Percentiles rank a stretch among this genome's conserved stretches.
Evolutionary conservation across 2,329 filamentous ascomycete species (phyloP).

Genomic region (Lachnellula occidentalis): DNA sequence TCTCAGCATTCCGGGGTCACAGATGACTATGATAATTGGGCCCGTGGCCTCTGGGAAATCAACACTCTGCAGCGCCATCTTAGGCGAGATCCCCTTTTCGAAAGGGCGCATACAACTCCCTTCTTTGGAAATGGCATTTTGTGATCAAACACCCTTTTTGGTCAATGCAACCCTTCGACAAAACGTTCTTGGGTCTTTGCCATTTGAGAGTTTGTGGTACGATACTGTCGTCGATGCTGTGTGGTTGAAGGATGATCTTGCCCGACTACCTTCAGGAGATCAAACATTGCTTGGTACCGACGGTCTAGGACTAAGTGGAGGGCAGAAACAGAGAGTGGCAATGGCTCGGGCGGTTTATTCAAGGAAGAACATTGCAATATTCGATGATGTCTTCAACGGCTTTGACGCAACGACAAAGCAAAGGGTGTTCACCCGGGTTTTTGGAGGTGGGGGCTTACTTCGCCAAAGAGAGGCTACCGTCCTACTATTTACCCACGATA

Average conservation of each 20-base stretch:
- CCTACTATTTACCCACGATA: conserved; percentile 15
- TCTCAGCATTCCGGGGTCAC: not conserved
- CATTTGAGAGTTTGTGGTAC: conserved; percentile 12
- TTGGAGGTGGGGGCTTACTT: conserved; percentile 10
- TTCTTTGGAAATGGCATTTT: conserved; percentile 17
- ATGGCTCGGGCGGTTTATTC: conserved; percentile 20
- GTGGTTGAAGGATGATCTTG: conserved; percentile 16
- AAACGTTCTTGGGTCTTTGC: conserved; percentile 8
- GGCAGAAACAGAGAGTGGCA: conserved; percentile 19
- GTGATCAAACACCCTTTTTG: conserved; percentile 22
- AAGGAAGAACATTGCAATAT: conserved; percentile 9
- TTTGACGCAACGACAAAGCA: conserved; percentile 19
- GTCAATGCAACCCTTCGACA: conserved; percentile 9
- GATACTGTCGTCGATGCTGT: conserved; percentile 16
- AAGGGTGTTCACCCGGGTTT: conserved; percentile 10
- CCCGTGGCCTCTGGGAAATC: conserved; percentile 26
- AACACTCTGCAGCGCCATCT: conserved; percentile 20
- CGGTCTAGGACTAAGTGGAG: conserved; percentile 28
- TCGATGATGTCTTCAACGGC: conserved; percentile 24
- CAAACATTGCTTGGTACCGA: conserved; percentile 24
- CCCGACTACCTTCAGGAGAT: conserved; percentile 24
- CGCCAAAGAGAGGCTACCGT: conserved; percentile 29
- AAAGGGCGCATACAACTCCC: conserved; percentile 14
- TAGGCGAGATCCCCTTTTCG: conserved; percentile 16
- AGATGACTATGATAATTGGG: not conserved